These are phyloP conservation scores for Phlegmacium glaucopus DNA, from an alignment of 768 basidiomycete species.

Conservation along the genomic window DNA sequence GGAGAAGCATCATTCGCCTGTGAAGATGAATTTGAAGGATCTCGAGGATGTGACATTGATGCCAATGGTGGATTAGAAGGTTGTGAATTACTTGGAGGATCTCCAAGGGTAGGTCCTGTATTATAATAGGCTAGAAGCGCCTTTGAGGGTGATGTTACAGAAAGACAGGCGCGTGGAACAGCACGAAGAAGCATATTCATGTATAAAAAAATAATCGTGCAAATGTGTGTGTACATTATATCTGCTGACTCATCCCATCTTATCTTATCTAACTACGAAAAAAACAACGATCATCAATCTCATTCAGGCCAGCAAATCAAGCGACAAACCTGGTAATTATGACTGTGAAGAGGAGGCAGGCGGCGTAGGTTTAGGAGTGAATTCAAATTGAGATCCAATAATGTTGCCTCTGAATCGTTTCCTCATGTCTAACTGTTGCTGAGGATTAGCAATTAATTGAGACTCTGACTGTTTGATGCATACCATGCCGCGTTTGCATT, in stretches of 20 bases:
- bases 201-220: no score
- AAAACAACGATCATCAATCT: no score
- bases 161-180: constrained; percentile 16
- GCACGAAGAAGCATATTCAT: constrained; percentile 16
- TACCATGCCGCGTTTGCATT: constrained; percentile 91
- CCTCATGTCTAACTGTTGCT: constrained; percentile 72
- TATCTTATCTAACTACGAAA: no score
- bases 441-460: background rate
- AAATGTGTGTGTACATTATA: no score
- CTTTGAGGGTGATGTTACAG: constrained; percentile 1
- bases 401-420: constrained; percentile 79
- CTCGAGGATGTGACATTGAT: constrained; percentile 20
- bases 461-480: constrained; percentile 13
- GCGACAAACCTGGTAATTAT: no score
- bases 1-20: constrained; percentile 2
- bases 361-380: constrained; percentile 27
- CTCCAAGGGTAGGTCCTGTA: constrained; percentile 12
- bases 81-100: constrained; percentile 10
- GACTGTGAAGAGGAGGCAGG: constrained; percentile 2
- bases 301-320: no score
- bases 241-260: no score
- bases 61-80: constrained; percentile 3
- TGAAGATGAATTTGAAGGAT: constrained; percentile 12
- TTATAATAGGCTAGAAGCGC: constrained; percentile 1
- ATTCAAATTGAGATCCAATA: constrained; percentile 50